phyloP scores from a whole-genome alignment of 2,329 filamentous ascomycete genomes.

The Aspergillus sp. region DNA sequence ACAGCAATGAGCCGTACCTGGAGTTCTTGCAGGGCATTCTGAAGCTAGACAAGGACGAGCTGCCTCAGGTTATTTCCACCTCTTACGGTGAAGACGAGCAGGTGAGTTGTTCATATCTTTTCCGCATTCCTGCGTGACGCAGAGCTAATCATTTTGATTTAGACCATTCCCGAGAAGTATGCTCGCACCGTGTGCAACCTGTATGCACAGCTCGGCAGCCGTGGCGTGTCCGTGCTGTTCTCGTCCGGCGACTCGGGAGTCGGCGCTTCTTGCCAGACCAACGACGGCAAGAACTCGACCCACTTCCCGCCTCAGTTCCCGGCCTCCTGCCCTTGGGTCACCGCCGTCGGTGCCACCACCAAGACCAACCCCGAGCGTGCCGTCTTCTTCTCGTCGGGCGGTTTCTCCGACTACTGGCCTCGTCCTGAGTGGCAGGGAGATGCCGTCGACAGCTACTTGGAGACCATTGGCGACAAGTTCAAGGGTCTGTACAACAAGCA shows the following conservation, averaged over 20 bases:
- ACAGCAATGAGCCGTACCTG: slow-evolving; percentile 49
- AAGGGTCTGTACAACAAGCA: slow-evolving; percentile 31
- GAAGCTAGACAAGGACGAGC: slow-evolving; percentile 26
- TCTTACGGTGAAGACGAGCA: slow-evolving; percentile 45
- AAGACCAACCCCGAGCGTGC: slow-evolving; percentile 38
- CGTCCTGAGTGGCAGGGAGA: slow-evolving; percentile 33
- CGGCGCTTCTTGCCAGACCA: slow-evolving; percentile 33
- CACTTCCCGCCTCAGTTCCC: slow-evolving; percentile 47
- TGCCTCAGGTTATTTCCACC: slow-evolving; percentile 41
- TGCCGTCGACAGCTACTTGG: slow-evolving; percentile 38
- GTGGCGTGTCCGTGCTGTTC: slow-evolving; percentile 50
- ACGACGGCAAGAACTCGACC: slow-evolving; percentile 35
- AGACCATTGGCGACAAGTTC: slow-evolving; percentile 25
- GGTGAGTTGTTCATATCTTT: slow-evolving; percentile 15
- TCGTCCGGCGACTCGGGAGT: slow-evolving; percentile 52
- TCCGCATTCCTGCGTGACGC: no score
- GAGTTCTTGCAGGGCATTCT: slow-evolving; percentile 36
- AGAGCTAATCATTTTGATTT: neutral
- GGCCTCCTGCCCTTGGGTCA: slow-evolving; percentile 39
- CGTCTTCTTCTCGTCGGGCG: slow-evolving; percentile 42
- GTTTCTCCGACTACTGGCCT: slow-evolving; percentile 41
- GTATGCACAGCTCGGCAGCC: slow-evolving; percentile 51
- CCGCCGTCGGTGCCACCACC: slow-evolving; percentile 44
- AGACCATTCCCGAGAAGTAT: slow-evolving; percentile 38
- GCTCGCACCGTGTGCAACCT: slow-evolving; percentile 43